Evolutionary conservation across 345 rosid genomes (phyloP).

Genomic region (Lagerstroemia speciosa): DNA sequence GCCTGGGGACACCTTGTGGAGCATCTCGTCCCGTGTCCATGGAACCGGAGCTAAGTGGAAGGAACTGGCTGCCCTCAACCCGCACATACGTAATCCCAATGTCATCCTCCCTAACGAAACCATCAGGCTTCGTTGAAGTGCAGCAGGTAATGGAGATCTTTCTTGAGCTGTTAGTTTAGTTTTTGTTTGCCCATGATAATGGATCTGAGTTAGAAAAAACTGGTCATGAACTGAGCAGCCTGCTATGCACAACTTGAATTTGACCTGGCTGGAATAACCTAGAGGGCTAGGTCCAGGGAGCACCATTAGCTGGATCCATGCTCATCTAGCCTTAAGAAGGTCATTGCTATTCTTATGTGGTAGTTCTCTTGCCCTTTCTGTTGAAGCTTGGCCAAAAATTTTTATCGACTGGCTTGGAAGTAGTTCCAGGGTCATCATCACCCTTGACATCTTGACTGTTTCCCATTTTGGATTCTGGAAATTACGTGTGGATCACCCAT

Average conservation of each 20-base stretch:
- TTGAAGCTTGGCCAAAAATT: not conserved
- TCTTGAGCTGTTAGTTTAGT: not conserved
- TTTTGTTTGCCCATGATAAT: not conserved
- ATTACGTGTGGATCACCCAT: not conserved
- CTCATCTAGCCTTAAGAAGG: not conserved
- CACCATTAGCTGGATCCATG: not conserved
- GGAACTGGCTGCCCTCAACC: constrained; percentile 38
- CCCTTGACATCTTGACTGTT: not conserved
- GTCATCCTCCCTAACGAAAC: constrained; percentile 33
- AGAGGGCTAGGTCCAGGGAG: not conserved
- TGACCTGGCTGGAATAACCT: not conserved
- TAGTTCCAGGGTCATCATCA: not conserved
- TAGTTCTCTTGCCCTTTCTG: not conserved
- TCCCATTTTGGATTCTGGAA: not conserved
- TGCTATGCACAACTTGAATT: not conserved
- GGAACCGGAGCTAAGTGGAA: constrained; percentile 63
- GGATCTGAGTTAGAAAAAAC: not conserved
- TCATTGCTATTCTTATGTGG: not conserved
- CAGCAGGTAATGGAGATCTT: constrained; percentile 1
- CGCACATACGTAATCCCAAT: constrained; percentile 49
- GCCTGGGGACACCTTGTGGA: constrained; percentile 72
- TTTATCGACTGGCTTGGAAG: not conserved
- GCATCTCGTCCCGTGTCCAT: constrained; percentile 54
- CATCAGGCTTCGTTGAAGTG: constrained; percentile 20
- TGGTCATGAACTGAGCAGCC: not conserved